Percentiles rank a stretch among this genome's conserved stretches.
phyloP scores from a whole-genome alignment of 352 stramenopile genomes.

The Pythium phragmitis region DNA sequence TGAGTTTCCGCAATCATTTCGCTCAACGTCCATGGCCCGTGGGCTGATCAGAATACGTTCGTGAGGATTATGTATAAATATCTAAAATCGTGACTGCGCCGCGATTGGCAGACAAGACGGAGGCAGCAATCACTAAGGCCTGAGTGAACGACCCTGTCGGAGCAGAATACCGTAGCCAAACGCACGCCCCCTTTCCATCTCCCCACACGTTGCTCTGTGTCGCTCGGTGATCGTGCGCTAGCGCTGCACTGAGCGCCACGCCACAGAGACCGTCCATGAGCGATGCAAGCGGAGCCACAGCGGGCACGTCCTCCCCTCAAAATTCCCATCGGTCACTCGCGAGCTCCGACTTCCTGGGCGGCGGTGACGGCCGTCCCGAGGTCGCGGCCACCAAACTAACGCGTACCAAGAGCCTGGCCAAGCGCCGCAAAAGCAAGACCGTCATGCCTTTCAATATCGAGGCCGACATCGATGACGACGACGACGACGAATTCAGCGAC shows the following conservation, averaged over 20 bases:
- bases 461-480: neutral
- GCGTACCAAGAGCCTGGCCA: conserved; percentile 22
- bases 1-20: no score
- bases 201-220: neutral
- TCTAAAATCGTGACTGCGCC: no score
- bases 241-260: no score
- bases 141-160: no score
- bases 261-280: conserved; percentile 8
- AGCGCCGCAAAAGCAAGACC: conserved; percentile 21
- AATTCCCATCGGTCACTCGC: conserved; percentile 13
- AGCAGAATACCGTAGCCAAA: no score
- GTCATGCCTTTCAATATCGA: conserved; percentile 2
- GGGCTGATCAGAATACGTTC: no score
- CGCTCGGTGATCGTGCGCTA: no score
- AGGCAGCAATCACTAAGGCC: no score
- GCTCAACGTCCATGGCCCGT: no score
- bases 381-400: conserved; percentile 10
- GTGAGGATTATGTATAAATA: no score
- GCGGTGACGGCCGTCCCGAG: conserved; percentile 23
- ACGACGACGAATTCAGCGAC: conserved; percentile 17
- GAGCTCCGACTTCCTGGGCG: conserved; percentile 18
- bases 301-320: neutral
- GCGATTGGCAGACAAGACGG: no score
- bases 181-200: neutral
- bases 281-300: conserved; percentile 5